phyloP scores from a whole-genome alignment of 129 eudicot species.

The Daucus carota region DH1_v3.0 NC_030383.2:61496501-61497000 shows the following conservation, averaged over 20 bases:
- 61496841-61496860: not conserved
- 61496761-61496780: not conserved
- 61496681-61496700: not conserved
- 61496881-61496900: not conserved
- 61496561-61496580: no score
- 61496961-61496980: constrained; percentile 32
- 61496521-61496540: no score
- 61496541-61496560: no score
- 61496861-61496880: not conserved
- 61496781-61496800: not conserved
- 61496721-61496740: not conserved
- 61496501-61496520: no score
- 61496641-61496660: not conserved
- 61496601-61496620: not conserved
- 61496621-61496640: not conserved
- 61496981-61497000: not conserved
- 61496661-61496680: not conserved
- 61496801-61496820: not conserved
- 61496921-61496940: constrained; percentile 86
- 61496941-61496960: constrained; percentile 88
- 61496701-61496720: not conserved
- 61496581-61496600: no score
- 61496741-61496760: not conserved
- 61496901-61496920: constrained; percentile 92
- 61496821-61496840: not conserved